These are phyloP conservation scores for Scenedesmus sp. DNA, from an alignment of 163 green algal species.

Conservation along the genomic window DNA sequence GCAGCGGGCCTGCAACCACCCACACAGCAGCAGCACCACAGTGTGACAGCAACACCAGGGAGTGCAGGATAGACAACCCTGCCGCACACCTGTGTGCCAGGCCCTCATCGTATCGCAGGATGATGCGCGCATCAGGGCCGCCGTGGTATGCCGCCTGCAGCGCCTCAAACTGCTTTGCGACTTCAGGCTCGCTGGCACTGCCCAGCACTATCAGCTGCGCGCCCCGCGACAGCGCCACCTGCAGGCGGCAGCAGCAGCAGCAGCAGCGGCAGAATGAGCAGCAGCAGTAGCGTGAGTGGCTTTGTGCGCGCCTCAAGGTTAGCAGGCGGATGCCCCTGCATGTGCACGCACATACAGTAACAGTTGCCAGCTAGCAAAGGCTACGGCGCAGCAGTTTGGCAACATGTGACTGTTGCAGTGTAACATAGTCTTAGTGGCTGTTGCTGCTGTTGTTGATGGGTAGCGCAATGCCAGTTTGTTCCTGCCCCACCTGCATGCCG, in stretches of 20 bases:
- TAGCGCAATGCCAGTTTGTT: background rate
- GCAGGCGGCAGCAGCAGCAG: constrained; percentile 86
- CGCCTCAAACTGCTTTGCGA: constrained; percentile 29
- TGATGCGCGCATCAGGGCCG: constrained; percentile 36
- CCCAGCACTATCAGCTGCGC: constrained; percentile 94
- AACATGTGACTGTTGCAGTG: too few species aligned
- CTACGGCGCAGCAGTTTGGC: too few species aligned
- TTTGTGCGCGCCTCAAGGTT: too few species aligned
- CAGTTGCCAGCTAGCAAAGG: too few species aligned
- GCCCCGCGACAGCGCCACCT: constrained; percentile 84
- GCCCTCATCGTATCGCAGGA: constrained; percentile 52
- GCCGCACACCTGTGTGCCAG: constrained; percentile 45
- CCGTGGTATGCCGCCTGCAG: background rate
- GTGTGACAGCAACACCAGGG: background rate
- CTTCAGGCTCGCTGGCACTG: constrained; percentile 42
- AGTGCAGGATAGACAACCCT: background rate
- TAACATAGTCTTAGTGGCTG: too few species aligned
- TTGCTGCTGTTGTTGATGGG: too few species aligned
- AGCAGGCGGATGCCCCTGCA: too few species aligned
- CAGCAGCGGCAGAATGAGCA: constrained; percentile 81
- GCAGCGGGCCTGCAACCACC: background rate
- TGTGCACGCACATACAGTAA: too few species aligned
- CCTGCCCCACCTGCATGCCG: constrained; percentile 55
- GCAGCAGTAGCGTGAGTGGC: background rate
- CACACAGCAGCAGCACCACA: background rate